These are phyloP conservation scores for Ambispora gerdemannii DNA, from an alignment of 192 early-diverging fungal species.

Conservation along the genomic window DNA sequence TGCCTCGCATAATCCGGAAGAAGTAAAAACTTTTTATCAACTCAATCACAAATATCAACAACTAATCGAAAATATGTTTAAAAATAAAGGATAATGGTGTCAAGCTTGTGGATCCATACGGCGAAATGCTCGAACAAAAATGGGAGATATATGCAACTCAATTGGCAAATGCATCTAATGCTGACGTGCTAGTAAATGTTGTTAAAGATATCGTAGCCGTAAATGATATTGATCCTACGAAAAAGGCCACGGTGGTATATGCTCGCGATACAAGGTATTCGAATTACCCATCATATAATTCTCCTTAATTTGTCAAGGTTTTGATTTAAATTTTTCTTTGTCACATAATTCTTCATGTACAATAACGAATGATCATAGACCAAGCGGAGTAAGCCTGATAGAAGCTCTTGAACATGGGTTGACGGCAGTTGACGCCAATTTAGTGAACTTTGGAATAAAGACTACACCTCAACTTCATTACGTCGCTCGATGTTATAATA, in stretches of 20 bases:
- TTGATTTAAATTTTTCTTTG: no score
- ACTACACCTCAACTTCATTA: slow-evolving; percentile 99
- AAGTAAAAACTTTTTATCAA: slow-evolving; percentile 43
- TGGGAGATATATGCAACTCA: slow-evolving; percentile 93
- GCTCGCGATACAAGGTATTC: slow-evolving; percentile 87
- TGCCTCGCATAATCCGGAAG: slow-evolving; percentile 96
- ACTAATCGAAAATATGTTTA: background rate
- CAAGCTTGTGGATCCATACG: slow-evolving; percentile 95
- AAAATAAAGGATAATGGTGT: slow-evolving; percentile 91
- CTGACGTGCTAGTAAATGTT: slow-evolving; percentile 56
- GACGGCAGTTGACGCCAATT: slow-evolving; percentile 60
- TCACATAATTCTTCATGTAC: no score
- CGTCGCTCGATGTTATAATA: slow-evolving; percentile 85
- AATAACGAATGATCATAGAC: no score
- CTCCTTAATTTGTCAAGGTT: no score
- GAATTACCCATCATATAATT: no score
- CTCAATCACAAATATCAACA: background rate
- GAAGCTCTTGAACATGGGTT: slow-evolving; percentile 80
- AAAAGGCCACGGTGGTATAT: slow-evolving; percentile 73
- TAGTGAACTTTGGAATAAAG: slow-evolving; percentile 79
- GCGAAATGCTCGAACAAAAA: slow-evolving; percentile 95
- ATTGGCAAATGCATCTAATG: slow-evolving; percentile 79
- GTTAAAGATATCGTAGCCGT: slow-evolving; percentile 61
- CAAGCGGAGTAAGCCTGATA: slow-evolving; percentile 81
- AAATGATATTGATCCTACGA: slow-evolving; percentile 69